phyloP scores from a whole-genome alignment of 257 asterid genomes.

The Penstemon barbatus region DNA sequence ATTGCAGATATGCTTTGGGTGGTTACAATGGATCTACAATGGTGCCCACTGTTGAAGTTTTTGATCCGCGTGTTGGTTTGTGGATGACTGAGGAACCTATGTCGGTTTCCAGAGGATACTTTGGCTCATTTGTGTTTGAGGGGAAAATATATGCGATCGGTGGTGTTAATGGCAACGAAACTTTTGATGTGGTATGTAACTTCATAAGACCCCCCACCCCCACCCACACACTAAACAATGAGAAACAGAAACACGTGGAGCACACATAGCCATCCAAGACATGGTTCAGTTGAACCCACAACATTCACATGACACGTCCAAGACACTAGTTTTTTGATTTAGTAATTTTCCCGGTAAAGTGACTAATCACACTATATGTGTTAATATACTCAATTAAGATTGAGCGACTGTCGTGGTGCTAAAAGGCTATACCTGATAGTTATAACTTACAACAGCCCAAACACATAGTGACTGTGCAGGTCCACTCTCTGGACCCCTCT shows the following conservation, averaged over 20 bases:
- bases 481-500: too few relatives aligned
- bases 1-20: conserved; percentile 66
- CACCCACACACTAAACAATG: neutral
- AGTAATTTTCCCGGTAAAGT: too few relatives aligned
- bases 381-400: too few relatives aligned
- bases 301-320: too few relatives aligned
- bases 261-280: neutral
- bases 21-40: conserved; percentile 61
- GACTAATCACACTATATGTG: too few relatives aligned
- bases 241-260: neutral
- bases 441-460: too few relatives aligned
- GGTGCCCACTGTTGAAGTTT: conserved; percentile 59
- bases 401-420: too few relatives aligned
- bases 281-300: too few relatives aligned
- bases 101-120: conserved; percentile 47
- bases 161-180: conserved; percentile 35
- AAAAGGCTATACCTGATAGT: too few relatives aligned
- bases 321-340: too few relatives aligned
- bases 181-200: conserved; percentile 47
- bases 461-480: too few relatives aligned
- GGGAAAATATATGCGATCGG: conserved; percentile 53
- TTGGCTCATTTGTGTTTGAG: conserved; percentile 50
- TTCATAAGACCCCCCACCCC: neutral
- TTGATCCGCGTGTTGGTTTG: conserved; percentile 60
- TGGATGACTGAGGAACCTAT: conserved; percentile 62